Evolutionary conservation across 1,139 yeast species (phyloP).

Genomic region (Protomyces gravidus): DNA sequence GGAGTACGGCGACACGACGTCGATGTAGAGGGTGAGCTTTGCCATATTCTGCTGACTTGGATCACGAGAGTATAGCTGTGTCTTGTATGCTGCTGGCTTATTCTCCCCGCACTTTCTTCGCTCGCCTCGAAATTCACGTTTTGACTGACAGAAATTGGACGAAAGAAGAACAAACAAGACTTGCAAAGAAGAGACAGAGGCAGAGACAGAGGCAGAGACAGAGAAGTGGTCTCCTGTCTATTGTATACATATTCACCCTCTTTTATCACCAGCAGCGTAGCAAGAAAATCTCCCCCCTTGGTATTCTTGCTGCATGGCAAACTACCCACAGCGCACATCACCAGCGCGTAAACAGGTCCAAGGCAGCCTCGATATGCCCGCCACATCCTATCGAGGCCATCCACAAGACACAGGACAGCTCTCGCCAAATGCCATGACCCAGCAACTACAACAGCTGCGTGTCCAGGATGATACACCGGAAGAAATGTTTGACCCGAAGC

Average conservation of each 20-base stretch:
- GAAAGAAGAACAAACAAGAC: not conserved
- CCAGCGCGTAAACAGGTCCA: no score
- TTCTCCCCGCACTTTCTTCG: not conserved
- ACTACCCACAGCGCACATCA: not conserved
- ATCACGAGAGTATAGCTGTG: not conserved
- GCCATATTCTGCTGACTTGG: not conserved
- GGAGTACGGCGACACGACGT: constrained; percentile 14
- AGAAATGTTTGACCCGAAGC: constrained; percentile 20
- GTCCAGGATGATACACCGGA: not conserved
- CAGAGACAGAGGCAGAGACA: not conserved
- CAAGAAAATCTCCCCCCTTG: no score
- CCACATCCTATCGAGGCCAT: no score
- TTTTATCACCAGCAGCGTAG: no score
- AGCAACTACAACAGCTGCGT: not conserved
- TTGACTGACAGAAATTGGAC: no score
- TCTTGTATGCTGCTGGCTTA: not conserved
- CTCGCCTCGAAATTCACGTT: no score
- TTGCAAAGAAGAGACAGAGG: not conserved
- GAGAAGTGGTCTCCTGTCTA: no score
- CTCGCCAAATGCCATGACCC: not conserved
- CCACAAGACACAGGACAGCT: not conserved
- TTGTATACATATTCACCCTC: no score
- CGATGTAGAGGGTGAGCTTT: constrained; percentile 20
- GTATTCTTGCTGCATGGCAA: no score
- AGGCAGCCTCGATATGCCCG: no score